Conservation (phyloP, 768 basidiomycete genomes). For the Termitomyces sp. region DNA sequence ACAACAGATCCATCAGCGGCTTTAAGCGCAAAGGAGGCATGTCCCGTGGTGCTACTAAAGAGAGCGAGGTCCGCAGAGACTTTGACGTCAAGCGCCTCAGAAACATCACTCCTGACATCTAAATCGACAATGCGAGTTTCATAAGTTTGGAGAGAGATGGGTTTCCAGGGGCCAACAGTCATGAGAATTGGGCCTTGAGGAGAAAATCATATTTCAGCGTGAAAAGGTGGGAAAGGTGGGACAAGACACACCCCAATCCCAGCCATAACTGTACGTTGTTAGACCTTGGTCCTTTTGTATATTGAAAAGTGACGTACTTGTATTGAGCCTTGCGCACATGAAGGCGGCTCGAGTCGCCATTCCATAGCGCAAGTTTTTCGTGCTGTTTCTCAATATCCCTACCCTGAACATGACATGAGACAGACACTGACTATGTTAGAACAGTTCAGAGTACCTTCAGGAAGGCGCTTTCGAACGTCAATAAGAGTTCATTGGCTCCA, state of each 20-base stretch:
- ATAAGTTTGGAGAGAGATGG: constrained; percentile 70
- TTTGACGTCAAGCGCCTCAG: constrained; percentile 49
- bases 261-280: constrained; percentile 61
- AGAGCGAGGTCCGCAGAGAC: constrained; percentile 45
- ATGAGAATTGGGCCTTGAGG: constrained; percentile 72
- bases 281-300: neutral
- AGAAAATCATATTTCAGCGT: constrained; percentile 1
- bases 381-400: constrained; percentile 67
- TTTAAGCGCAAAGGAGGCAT: constrained; percentile 46
- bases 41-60: constrained; percentile 33
- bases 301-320: constrained; percentile 48
- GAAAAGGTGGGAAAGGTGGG: no score
- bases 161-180: constrained; percentile 88
- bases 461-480: constrained; percentile 77
- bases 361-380: constrained; percentile 70
- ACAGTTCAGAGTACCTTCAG: constrained; percentile 41
- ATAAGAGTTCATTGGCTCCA: constrained; percentile 62
- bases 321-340: constrained; percentile 94
- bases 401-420: constrained; percentile 43
- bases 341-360: constrained; percentile 86
- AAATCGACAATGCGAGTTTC: constrained; percentile 59
- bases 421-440: neutral
- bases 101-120: constrained; percentile 56
- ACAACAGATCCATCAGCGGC: constrained; percentile 45
- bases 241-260: constrained; percentile 73